Evolutionary conservation across 176 grass and related monocot species (phyloP), one percentile per base, ranked within the genome.

Genomic region (Lolium perenne): DNA sequence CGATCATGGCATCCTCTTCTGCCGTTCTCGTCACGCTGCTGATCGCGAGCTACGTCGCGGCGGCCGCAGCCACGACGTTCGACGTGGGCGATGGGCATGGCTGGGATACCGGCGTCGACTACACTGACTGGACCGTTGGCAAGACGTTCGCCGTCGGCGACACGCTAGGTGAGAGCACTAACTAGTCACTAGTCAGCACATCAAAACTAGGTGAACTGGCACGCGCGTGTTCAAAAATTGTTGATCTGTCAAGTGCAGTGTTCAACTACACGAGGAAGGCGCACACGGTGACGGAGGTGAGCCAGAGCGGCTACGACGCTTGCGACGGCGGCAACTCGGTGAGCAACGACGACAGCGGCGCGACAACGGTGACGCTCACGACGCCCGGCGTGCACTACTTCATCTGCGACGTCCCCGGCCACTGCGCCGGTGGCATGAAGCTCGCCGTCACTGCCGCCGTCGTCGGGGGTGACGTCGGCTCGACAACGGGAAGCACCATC

Each of bases 281-380:
- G 68, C 93, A 98, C 91, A 91, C 96, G 38, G 93, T 98, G 69
- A 89, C 90, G 32, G 88, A 91, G 84, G 93, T 98, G 76, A 89
- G 6, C 50, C 12, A 85, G 81, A 84, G 60, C 70, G 84, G 74
- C 90, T 98, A 89, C 88, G 22, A 86, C 73, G 43, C 82, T 32
- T 98, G 96, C 89, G 88, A 84, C 18, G 18, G 83, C 57, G 5
- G 14, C 74, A 93, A 87, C 80, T 6, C 89, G 43, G 61, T 98
- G 49, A 89, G 86, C 78, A 90, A 55, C 83, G 85, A 87, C 78
- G 45, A 79, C 17, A 88, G 32, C 15, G 88, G 89, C 13, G 49
- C 79, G 6, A 94, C 96, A 57, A 67, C 53, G 49, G 17, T 98
- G 32, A 1, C 43, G 18, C 87, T 98, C 38, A 40, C 60, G 6